Percentiles rank a stretch among this genome's conserved stretches.
These are phyloP conservation scores for Phyllosticta citribraziliensis DNA, from an alignment of 2,329 filamentous ascomycete genomes.

Conservation along the genomic window DNA sequence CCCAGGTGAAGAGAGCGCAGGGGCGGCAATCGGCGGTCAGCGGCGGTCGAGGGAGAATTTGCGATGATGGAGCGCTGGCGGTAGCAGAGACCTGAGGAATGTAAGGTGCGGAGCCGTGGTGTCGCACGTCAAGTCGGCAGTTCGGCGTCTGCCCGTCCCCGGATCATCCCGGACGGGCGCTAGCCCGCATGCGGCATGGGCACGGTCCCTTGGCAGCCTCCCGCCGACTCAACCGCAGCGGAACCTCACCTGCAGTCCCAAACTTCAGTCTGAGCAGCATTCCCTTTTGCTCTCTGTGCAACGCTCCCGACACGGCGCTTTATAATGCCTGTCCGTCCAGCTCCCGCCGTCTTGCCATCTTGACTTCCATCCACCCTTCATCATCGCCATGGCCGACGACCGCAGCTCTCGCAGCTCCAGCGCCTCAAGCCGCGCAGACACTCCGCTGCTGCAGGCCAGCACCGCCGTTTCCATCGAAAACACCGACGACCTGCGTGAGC, in stretches of 20 bases:
- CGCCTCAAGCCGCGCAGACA: conserved; percentile 22
- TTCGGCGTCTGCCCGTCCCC: neutral
- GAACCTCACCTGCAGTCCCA: neutral
- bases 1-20: neutral
- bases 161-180: neutral
- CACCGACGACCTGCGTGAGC: conserved; percentile 16
- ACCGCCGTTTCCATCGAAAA: conserved; percentile 10
- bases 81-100: neutral
- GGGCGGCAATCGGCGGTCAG: neutral
- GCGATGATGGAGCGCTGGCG: neutral
- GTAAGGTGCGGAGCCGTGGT: neutral
- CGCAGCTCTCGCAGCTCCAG: conserved; percentile 23
- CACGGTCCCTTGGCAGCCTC: neutral
- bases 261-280: neutral
- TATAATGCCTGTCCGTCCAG: conserved; percentile 3
- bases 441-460: conserved; percentile 13
- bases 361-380: conserved; percentile 6
- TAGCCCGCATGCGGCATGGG: neutral
- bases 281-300: neutral
- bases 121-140: neutral
- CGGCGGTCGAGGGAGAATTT: neutral
- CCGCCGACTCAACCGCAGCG: neutral
- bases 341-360: neutral
- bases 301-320: neutral
- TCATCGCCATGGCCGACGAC: conserved; percentile 21